Evolutionary conservation across 2,329 filamentous ascomycete species (phyloP).

Genomic region (Raffaelea deltoideospora): DNA sequence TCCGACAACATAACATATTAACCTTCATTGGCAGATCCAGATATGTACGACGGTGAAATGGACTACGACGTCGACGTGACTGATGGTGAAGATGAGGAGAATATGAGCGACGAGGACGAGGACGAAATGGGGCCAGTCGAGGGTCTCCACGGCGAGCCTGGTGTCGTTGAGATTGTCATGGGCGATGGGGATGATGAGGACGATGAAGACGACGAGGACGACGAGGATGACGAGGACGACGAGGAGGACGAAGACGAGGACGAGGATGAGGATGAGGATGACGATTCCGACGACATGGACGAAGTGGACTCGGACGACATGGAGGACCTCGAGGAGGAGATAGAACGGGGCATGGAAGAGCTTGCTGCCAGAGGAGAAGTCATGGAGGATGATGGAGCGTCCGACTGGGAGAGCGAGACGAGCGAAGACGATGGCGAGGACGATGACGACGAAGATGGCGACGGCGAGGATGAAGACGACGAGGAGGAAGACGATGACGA

Average conservation of each 20-base stretch:
- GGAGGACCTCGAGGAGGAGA: slow-evolving; percentile 31
- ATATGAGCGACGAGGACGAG: slow-evolving; percentile 82
- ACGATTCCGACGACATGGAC: slow-evolving; percentile 13
- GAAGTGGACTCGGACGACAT: slow-evolving; percentile 32
- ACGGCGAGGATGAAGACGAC: slow-evolving; percentile 39
- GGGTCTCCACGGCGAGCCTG: slow-evolving; percentile 47
- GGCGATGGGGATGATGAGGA: slow-evolving; percentile 52
- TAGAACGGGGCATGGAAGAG: slow-evolving; percentile 44
- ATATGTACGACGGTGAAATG: slow-evolving; percentile 93
- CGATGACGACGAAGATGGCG: slow-evolving; percentile 38
- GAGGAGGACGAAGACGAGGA: slow-evolving; percentile 22
- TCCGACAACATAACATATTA: too few species aligned
- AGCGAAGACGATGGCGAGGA: slow-evolving; percentile 40
- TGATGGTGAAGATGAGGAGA: slow-evolving; percentile 64
- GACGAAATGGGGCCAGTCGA: slow-evolving; percentile 77
- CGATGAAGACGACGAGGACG: slow-evolving; percentile 41
- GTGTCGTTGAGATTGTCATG: slow-evolving; percentile 63
- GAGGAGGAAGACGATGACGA: slow-evolving; percentile 31
- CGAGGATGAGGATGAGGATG: slow-evolving; percentile 28
- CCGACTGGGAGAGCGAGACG: slow-evolving; percentile 45
- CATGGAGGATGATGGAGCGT: slow-evolving; percentile 42
- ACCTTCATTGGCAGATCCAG: too few species aligned
- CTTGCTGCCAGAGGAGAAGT: slow-evolving; percentile 50
- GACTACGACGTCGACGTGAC: slow-evolving; percentile 59
- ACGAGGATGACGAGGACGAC: slow-evolving; percentile 32